phyloP scores from a whole-genome alignment of 345 rosid species.

The Anastatica hierochuntica region DNA sequence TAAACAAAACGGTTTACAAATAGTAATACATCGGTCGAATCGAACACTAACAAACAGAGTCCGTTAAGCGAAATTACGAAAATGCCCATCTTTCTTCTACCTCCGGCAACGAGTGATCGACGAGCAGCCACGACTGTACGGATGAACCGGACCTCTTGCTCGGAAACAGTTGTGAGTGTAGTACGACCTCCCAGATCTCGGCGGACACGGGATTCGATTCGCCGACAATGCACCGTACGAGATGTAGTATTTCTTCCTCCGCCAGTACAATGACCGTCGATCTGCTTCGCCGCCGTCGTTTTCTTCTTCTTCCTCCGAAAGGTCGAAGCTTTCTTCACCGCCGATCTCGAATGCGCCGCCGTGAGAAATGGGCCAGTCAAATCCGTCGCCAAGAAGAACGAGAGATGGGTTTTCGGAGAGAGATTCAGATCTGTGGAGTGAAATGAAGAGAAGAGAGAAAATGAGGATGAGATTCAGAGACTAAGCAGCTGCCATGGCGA shows the following conservation, averaged over 20 bases:
- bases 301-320: too few species aligned
- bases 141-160: conserved; percentile 55
- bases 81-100: conserved; percentile 23
- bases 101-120: conserved; percentile 70
- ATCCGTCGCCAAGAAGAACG: conserved; percentile 26
- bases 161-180: conserved; percentile 75
- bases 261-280: conserved; percentile 73
- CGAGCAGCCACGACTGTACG: conserved; percentile 72
- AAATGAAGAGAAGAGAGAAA: conserved; percentile 16
- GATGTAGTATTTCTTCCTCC: conserved; percentile 50
- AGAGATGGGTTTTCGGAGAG: conserved; percentile 30
- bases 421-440: conserved; percentile 10
- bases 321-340: conserved; percentile 6
- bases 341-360: conserved; percentile 7
- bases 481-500: neutral
- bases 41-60: too few species aligned
- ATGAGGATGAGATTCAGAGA: conserved; percentile 11
- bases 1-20: too few species aligned
- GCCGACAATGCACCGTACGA: conserved; percentile 90
- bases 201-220: conserved; percentile 78
- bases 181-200: conserved; percentile 89
- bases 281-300: conserved; percentile 22
- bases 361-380: conserved; percentile 51
- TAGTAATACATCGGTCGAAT: too few species aligned
- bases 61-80: too few species aligned